Base-by-base conservation (phyloP, 331 rosid genomes). In the Ulmus americana region DNA sequence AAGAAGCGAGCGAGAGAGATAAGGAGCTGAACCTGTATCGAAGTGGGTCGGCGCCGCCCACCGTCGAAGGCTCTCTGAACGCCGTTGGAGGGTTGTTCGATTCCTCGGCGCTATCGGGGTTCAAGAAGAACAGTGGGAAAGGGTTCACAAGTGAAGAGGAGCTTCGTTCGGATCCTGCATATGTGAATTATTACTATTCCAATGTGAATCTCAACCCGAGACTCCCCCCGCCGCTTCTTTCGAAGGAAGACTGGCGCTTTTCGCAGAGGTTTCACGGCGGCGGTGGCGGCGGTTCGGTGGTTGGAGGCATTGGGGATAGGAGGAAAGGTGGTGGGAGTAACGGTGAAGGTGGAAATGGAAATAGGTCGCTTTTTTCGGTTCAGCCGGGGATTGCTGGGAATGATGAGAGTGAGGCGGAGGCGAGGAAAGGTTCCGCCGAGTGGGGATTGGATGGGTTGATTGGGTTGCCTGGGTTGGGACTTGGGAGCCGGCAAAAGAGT, bases 21-120 rank as follows among this genome's bases (percentile, higher is more conserved):
- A 62, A 76, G 71, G 85, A 81, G 10, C 80, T 81, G 52, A 81
- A 59, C 48, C 72, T 46, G 45, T 81, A 78, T 67, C 68, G 85
- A 42, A 77, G 85, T 69, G 85, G 85, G 51, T 81, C 85, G 28
- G 85, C 85, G 7, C 85, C 85, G 18, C 85, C 85, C 6, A 81
- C 85, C 15, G 85, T 81, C 1, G 85, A 81, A 47, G 80, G 82
- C 12, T 81, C 85, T 20, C 42, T 81, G 14, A 63, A 35, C 55
- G 82, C 85, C 7, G 73, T 81, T 1, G 85, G 85, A 4, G 80
- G 82, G 14, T 48, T 77, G 45, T 67, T 70, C 2, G 76, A 81
- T 45, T 62, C 46, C 14, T 70, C 80, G 1, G 69, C 49, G n/a
- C 62, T 71, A 6, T 55, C 73, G 59, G 66, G 76, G 49, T 74